Base-by-base conservation (phyloP, 2,329 filamentous ascomycete species). In the Myriosclerotinia duriaeana region DNA sequence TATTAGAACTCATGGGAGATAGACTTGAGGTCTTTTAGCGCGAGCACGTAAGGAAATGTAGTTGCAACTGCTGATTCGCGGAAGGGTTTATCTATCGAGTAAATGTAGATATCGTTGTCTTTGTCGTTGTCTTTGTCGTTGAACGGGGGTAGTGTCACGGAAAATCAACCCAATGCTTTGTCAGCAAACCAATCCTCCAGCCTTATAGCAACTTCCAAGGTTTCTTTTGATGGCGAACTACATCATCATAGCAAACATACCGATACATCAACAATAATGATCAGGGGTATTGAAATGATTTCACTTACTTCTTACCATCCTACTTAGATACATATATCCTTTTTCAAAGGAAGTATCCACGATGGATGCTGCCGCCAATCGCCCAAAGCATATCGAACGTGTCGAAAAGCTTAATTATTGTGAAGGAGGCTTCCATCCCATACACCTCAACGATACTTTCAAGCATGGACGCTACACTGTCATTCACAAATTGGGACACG, bases 401-500 rank as follows among this genome's bases (percentile, higher is more conserved):
- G 54, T 64, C 30, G 68, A 69, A 50, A 65, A 60, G 26, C 34
- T 69, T 40, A 58, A 48, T 17, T 76, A 76, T 59, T 9, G 54
- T 20, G 11, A 52, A 20, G 79, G 80, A 0, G 79, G 80, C 22
- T 82, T 78, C 66, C 80, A 83, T 72, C 80, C 81, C 1, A 76
- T 81, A 17, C 72, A 72, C 14, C 72, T 84, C 5, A 78, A 78
- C 34, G 80, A 83, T 63, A 64, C 70, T 1, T 80, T 83, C 69
- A 72, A 79, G n/a, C 59, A 78, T 66, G 77, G 74, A 26, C 77
- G 78, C 44, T 84, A 83, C 66, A 74, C 74, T 42, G 72, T 82
- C 42, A 69, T 80, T 40, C 78, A 80, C 66, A 83, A 83, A 71
- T 70, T 83, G 44, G 81, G 81, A 11, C 78, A 77, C 59, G 80